Conservation (phyloP, 1,284 basidiomycete genomes). For the Papiliotrema flavescens region DNA sequence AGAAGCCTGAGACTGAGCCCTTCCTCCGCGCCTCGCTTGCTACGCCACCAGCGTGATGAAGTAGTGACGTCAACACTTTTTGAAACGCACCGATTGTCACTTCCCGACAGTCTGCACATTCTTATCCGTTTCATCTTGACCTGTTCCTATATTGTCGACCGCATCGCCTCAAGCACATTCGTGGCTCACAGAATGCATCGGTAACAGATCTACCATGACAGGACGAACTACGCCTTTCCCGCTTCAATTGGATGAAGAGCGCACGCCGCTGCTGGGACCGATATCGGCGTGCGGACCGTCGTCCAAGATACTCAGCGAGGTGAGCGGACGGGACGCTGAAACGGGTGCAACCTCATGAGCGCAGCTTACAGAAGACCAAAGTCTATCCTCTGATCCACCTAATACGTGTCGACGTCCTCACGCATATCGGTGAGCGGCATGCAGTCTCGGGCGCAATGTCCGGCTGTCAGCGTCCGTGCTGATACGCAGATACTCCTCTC, state of each 20-base stretch:
- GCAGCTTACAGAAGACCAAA: conserved; percentile 21
- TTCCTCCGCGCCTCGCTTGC: too few species aligned
- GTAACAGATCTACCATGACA: not conserved
- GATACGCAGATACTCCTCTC: conserved; percentile 64
- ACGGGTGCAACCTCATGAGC: not conserved
- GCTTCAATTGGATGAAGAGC: conserved; percentile 18
- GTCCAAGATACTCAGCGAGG: conserved; percentile 32
- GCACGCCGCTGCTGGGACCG: conserved; percentile 31
- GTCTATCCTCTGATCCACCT: conserved; percentile 50
- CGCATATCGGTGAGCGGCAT: conserved; percentile 42
- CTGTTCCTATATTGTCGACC: too few species aligned
- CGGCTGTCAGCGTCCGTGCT: not conserved
- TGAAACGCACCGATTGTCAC: too few species aligned
- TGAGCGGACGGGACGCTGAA: conserved; percentile 9
- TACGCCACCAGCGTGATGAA: too few species aligned
- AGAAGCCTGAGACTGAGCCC: too few species aligned
- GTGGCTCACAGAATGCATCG: too few species aligned
- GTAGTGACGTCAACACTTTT: too few species aligned
- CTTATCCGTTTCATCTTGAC: too few species aligned
- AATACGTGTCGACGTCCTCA: conserved; percentile 47
- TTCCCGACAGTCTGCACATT: too few species aligned
- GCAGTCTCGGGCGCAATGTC: not conserved
- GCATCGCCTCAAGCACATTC: too few species aligned
- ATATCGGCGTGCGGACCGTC: conserved; percentile 16
- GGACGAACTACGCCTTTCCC: not conserved